Evolutionary conservation across 2,329 filamentous ascomycete species (phyloP), one percentile per base, ranked within the genome.

Genomic region (Alternaria angustiovoidea): DNA sequence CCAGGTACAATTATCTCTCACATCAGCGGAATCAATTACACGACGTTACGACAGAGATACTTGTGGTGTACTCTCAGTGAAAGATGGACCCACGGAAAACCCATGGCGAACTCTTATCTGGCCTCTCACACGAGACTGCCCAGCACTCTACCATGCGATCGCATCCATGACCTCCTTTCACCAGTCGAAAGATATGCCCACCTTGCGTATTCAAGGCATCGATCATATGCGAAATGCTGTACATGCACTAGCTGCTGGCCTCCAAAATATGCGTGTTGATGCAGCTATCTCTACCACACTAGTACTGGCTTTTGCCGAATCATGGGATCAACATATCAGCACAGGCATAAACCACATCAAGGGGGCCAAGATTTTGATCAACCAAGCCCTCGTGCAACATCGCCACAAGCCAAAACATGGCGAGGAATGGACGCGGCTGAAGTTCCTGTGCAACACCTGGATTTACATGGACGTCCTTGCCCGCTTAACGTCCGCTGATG

Each of bases 391-490:
- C 24, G 76, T 79, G 57, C 77, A 82, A 67, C 81, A 85, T 71
- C 76, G 78, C 64, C 74, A 73, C 32, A 67, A 70, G 9, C 78
- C 81, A 41, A 68, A 79, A 51, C 71, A 69, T n/a, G 83, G 82
- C 4, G 72, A 76, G 22, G 75, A 78, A 47, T 72, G 74, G 64
- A 79, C 82, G 39, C 80, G 88, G 7, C 78, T 91, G 24, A 86
- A 86, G 56, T 91, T 91, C 67, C 80, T 92, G 18, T 89, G 88
- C 77, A 91, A 91, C 70, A 87, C 87, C 4, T 91, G 88, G 87
- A 83, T 91, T 7, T 92, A 91, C 69, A 89, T 91, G 85, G 88
- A 91, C 72, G 89, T 91, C 28, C 88, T 91, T 63, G 87, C 89
- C 24, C 85, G 89, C 14, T 78, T 92, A 49, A 91, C 88, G 0